Base-by-base conservation (phyloP, 176 grass and related monocot species). In the Canna indica region DNA sequence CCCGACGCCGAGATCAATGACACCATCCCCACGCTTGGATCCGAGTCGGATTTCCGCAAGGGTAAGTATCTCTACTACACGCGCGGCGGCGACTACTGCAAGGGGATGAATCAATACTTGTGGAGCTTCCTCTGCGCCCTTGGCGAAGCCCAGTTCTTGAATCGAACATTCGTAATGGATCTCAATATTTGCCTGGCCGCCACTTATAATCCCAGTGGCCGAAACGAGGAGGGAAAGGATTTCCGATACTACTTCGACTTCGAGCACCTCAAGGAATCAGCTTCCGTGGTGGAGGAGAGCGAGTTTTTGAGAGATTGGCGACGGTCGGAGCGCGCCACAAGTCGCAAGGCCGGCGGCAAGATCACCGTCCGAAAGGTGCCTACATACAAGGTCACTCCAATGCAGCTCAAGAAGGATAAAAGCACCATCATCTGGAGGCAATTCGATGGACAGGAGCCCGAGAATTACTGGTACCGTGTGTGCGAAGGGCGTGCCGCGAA, bases 381-480 rank as follows among this genome's bases (percentile, higher is more conserved):
- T 0, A 83, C 93, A 0, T 90, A 96, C 84, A 92, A 87, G 71
- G 75, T 85, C 17, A 88, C 89, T 7, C 94, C 94, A 27, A 93
- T 99, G 86, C 89, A 99, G 18, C 87, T 99, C 39, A 93, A 83
- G 82, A 99, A 64, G 80, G 89, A 90, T 27, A 85, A 74, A 76
- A 93, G 80, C 77, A 93, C 75, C 57, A 80, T 99, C 78, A 84
- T 99, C 33, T 90, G 86, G 94, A 80, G 94, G 82, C 86, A 88
- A 30, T 99, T 99, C 42, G 76, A 82, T 42, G 89, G 86, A 6
- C 75, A 79, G 7, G 94, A 99, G 77, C 94, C 94, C 0, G 94
- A 99, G 80, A 99, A 93, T 64, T 99, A 99, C 79, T 99, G 94
- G 94, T 99, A 99, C 69, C 66, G 94, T 39, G 94, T 99, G 12